A percentile compares a stretch with the other conserved stretches of the same genome.
Conservation (phyloP, 106 monocot genomes). For the Dendrobium officinale region DNA sequence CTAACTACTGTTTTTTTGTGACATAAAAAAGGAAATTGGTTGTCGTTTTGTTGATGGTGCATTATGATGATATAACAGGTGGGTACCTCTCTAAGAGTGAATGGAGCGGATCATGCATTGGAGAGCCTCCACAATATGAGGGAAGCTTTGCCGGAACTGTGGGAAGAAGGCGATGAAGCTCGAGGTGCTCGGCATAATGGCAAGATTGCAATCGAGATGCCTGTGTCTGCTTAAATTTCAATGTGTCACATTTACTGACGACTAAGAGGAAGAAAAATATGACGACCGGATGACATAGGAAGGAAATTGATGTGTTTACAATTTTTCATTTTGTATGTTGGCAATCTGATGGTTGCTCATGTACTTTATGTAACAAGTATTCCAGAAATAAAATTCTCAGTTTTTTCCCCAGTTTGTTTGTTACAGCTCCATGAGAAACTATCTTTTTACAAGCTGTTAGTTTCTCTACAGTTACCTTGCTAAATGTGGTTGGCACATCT, state of each 20-base stretch:
- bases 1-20: not conserved
- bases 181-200: constrained; percentile 19
- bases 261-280: not conserved
- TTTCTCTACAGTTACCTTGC: too few relatives aligned
- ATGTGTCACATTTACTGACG: not conserved
- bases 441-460: too few relatives aligned
- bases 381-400: not conserved
- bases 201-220: constrained; percentile 62
- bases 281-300: not conserved
- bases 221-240: constrained; percentile 42
- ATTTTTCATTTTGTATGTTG: not conserved
- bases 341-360: not conserved
- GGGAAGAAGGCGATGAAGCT: constrained; percentile 50
- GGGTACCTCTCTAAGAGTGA: constrained; percentile 42
- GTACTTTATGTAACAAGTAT: not conserved
- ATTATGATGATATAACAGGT: constrained; percentile 35
- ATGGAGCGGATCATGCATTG: constrained; percentile 63
- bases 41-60: not conserved
- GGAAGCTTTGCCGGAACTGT: constrained; percentile 82
- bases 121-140: constrained; percentile 79
- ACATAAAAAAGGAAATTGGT: not conserved
- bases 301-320: not conserved
- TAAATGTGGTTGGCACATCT: too few relatives aligned
- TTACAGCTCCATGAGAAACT: too few relatives aligned
- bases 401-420: not conserved